Conservation (phyloP, 2,329 filamentous ascomycete species). For the Metarhizium humberi region DNA sequence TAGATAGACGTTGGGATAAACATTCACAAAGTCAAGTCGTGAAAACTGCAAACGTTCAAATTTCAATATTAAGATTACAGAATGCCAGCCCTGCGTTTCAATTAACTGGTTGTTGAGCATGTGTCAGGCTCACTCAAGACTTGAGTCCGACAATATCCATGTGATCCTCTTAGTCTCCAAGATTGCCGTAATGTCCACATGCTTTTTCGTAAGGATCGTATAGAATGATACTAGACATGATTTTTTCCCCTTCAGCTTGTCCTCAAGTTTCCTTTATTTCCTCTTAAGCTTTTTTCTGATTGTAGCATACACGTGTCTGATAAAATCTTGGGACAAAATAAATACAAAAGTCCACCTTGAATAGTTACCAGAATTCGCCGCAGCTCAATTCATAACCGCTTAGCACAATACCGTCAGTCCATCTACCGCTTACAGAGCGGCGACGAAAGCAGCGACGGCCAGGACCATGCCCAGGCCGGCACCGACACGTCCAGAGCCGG, state of each 20-base stretch:
- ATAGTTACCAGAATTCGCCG: not conserved
- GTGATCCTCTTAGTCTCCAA: slow-evolving; percentile 11
- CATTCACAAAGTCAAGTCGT: too few relatives aligned
- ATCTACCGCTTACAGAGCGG: slow-evolving; percentile 32
- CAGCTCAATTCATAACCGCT: not conserved
- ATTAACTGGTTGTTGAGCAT: slow-evolving; percentile 19
- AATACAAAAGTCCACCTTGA: not conserved
- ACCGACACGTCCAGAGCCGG: slow-evolving; percentile 29
- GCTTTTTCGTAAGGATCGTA: slow-evolving; percentile 47
- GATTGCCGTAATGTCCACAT: slow-evolving; percentile 19
- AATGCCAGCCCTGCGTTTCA: slow-evolving; percentile 21
- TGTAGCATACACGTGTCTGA: slow-evolving; percentile 8
- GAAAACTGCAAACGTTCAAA: not conserved
- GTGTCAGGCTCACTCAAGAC: slow-evolving; percentile 8
- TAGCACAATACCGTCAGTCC: not conserved
- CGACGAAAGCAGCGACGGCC: slow-evolving; percentile 33
- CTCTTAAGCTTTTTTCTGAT: not conserved
- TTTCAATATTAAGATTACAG: slow-evolving; percentile 23
- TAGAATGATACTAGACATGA: slow-evolving; percentile 33
- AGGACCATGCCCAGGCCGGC: slow-evolving; percentile 37
- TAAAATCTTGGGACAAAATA: not conserved
- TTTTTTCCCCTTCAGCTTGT: not conserved
- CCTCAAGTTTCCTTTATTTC: not conserved
- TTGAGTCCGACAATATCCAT: slow-evolving; percentile 16
- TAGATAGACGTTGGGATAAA: too few relatives aligned